Evolutionary conservation across 768 basidiomycete species (phyloP), one percentile per base, ranked within the genome.

Genomic region (Trametes cingulata): DNA sequence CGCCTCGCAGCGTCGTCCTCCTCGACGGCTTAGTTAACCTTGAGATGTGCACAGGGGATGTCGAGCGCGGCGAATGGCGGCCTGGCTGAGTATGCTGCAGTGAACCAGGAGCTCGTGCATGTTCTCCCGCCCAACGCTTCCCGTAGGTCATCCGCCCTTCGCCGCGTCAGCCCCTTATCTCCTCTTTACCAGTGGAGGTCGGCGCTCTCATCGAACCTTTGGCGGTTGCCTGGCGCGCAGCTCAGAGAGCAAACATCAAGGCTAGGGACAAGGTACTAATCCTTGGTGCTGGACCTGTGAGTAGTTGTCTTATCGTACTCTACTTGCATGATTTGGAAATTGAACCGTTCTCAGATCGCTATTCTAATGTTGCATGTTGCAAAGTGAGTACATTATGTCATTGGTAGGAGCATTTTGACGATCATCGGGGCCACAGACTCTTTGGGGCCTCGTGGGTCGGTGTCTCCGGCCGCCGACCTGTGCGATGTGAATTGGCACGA

Each of bases 141-240:
- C 1, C 68, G 80, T 79, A 61, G 64, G 76, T 49, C 27, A 35
- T 54, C 10, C 29, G 39, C 22, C 17, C 17, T 17, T 29, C 6
- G 36, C 8, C 66, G 3, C 20, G 14, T 35, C 19, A n/a, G 22
- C 15, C 22, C 10, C 4, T 33, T 36, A 33, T 24, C 15, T 35
- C 27, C 2, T 33, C 24, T 1, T 10, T 35, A 9, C 15, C 1
- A 81, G 81, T 82, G 43, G 80, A 82, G 19, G 63, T 79, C 10
- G 81, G 78, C 1, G 80, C 80, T 2, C 75, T 76, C 62, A 71
- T 79, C 13, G 81, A 82, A 64, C 80, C 81, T 0, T 71, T 82
- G 6, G 73, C 79, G 1, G 79, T 82, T 2, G 78, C 77, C 0
- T 79, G 76, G 68, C 76, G 81, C 48, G 77, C 78, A 1, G 76